Evolutionary conservation across 495 filamentous ascomycete genomes (phyloP), one percentile per base, ranked within the genome.

Genomic region (Lichenothelia convexa): DNA sequence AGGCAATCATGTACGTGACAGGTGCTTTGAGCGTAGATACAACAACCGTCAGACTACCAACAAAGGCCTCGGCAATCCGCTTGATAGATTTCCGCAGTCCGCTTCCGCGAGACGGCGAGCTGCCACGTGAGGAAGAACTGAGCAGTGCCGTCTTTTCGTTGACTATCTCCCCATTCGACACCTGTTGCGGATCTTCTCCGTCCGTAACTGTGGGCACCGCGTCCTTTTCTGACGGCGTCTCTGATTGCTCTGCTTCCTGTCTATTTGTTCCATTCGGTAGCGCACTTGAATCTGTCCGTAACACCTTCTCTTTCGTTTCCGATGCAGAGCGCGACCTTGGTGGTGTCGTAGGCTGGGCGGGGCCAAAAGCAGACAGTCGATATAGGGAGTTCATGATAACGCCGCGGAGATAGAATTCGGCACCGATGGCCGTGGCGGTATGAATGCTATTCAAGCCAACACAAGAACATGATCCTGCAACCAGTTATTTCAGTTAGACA

Each of bases 311-410:
- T 17, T 9, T 6, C 7, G 7, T 34, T 56, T 63, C 31, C 53
- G 41, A 40, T 15, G 31, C 18, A 11, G 47, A 50, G 18, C 48
- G 48, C 12, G 48, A 51, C 35, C 48, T 38, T 24, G 48, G 34
- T 4, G 58, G 53, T 21, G 46, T 56, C 18, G 57, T 46, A 31
- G 63, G 60, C 39, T 57, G 64, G 41, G 69, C 65, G 54, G 65
- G 66, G 47, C 75, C 75, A 43, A 80, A 73, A 54, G 80, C 71
- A 45, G 83, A 91, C 56, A 97, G 68, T 56, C 93, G 80, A 59
- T 92, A 93, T 64, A 95, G 62, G 50, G 87, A 92, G 77, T 95
- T 94, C 87, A 97, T 97, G 63, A 75, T 85, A 62, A 53, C 49
- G 50, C 48, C 47, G 53, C 55, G 62, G 65, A 63, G 69, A 76